phyloP scores from a whole-genome alignment of 1,284 basidiomycete species.

The Anthracocystis setariae region DNA sequence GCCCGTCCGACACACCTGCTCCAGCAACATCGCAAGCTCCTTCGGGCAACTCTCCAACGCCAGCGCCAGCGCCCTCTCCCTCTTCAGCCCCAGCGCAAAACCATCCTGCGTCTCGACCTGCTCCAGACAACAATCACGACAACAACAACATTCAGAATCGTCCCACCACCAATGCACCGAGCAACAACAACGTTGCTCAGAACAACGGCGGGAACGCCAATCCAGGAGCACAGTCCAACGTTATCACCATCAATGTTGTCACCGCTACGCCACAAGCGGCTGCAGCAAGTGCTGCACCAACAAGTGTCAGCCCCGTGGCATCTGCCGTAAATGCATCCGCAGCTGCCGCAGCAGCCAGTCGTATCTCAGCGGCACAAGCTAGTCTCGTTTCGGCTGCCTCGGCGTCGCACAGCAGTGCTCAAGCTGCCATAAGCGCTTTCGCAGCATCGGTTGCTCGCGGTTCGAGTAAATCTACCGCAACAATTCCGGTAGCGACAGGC shows the following conservation, averaged over 20 bases:
- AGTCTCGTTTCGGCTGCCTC: slow-evolving; percentile 26
- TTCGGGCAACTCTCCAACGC: slow-evolving; percentile 16
- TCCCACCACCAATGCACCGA: slow-evolving; percentile 9
- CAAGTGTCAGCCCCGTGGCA: slow-evolving; percentile 8
- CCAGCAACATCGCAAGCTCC: slow-evolving; percentile 15
- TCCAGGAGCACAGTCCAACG: slow-evolving; percentile 8
- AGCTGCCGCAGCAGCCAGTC: slow-evolving; percentile 23
- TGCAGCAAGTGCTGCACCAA: slow-evolving; percentile 9
- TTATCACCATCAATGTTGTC: slow-evolving; percentile 4
- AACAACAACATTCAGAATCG: slow-evolving; percentile 17
- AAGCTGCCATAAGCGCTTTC: slow-evolving; percentile 17
- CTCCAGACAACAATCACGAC: slow-evolving; percentile 14
- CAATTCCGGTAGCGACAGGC: slow-evolving; percentile 13
- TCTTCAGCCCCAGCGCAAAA: slow-evolving; percentile 16
- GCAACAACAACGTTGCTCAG: slow-evolving; percentile 11
- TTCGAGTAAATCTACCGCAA: background rate
- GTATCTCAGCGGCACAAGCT: slow-evolving; percentile 22
- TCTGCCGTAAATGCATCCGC: slow-evolving; percentile 26
- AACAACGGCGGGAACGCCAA: slow-evolving; percentile 7
- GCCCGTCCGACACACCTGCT: slow-evolving; percentile 12
- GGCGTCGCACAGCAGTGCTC: slow-evolving; percentile 15
- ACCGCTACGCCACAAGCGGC: slow-evolving; percentile 17
- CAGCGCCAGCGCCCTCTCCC: slow-evolving; percentile 20
- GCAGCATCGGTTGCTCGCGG: slow-evolving; percentile 10
- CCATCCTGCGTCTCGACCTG: background rate